Evolutionary conservation across 2,329 filamentous ascomycete genomes (phyloP), one percentile per base, ranked within the genome.

Genomic region (Monilinia fructigena): DNA sequence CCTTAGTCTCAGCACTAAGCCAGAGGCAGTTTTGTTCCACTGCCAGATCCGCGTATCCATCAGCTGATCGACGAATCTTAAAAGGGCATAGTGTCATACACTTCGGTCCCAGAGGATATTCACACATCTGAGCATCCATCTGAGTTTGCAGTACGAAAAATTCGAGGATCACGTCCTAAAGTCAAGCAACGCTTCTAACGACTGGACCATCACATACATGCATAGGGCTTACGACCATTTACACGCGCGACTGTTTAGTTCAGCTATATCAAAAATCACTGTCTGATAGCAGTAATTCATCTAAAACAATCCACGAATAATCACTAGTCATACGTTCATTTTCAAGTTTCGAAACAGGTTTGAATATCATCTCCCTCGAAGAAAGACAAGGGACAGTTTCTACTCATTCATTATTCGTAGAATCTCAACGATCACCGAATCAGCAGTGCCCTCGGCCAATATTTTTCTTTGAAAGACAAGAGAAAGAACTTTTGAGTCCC

Each of bases 11-110:
- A 48, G 7, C 20, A n/a, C n/a, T 20, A 48, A 4, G 18, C 42
- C 7, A n/a, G 50, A 59, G 63, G 42, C 38, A 59, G 28, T 48
- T 42, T 18, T 31, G 26, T 7, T 20, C 45, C 28, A 47, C 45
- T 53, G 53, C 31, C 52, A 40, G 55, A 38, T 58, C 45, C 35
- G 47, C 40, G 38, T 47, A 28, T 48, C 28, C 45, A 59, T 53
- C n/a, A 65, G 63, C 53, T 65, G 54, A 65, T 59, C 18, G 31
- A 23, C 31, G 8, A 38, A 20, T 31, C 63, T n/a, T 26, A 40
- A 18, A 58, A 47, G 35, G 45, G 31, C 45, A 52, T 40, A 40
- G 53, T 38, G 54, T 20, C 28, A 47, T 35, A 35, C 42, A 12
- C 20, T 58, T 58, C 31, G 31, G 31, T 35, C 31, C 31, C 31